Conservation (phyloP, 352 stramenopile species). For the Albugo candida region DNA sequence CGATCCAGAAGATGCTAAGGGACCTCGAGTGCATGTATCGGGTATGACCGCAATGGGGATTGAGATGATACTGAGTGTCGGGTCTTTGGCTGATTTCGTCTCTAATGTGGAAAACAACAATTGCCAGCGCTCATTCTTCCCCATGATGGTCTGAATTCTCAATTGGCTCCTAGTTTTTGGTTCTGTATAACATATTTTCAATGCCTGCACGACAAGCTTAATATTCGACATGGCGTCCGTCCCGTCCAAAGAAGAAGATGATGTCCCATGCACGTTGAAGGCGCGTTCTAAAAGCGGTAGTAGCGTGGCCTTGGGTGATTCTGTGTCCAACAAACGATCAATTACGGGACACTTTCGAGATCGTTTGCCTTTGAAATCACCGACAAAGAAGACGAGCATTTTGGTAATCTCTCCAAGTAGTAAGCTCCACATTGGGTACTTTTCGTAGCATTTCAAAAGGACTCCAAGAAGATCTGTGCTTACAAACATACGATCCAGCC, state of each 20-base stretch:
- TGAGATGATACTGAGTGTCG: too few relatives aligned
- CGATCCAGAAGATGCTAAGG: slow-evolving; percentile 13
- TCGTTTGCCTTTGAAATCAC: slow-evolving; percentile 75
- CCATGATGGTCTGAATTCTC: slow-evolving; percentile 32
- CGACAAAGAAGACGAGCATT: slow-evolving; percentile 67
- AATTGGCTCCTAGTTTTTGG: slow-evolving; percentile 55
- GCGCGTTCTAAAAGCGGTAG: slow-evolving; percentile 34
- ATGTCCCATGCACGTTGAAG: slow-evolving; percentile 20
- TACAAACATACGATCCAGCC: slow-evolving; percentile 68
- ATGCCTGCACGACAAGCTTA: slow-evolving; percentile 62
- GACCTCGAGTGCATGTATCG: not conserved
- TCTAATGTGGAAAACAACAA: slow-evolving; percentile 18
- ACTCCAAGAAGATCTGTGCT: slow-evolving; percentile 42
- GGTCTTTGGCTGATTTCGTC: not conserved
- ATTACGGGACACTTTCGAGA: slow-evolving; percentile 66
- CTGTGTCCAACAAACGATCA: slow-evolving; percentile 29
- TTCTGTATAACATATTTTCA: slow-evolving; percentile 54
- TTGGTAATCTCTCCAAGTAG: slow-evolving; percentile 68
- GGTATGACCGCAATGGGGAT: too few relatives aligned
- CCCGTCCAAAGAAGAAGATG: slow-evolving; percentile 13
- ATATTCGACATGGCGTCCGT: slow-evolving; percentile 60
- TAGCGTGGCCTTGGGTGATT: slow-evolving; percentile 30
- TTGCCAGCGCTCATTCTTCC: slow-evolving; percentile 30
- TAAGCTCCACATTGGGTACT: slow-evolving; percentile 59
- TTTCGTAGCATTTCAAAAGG: slow-evolving; percentile 59